Conservation (phyloP, 805 yeast genomes). For the Saccharomycopsis vini region DNA sequence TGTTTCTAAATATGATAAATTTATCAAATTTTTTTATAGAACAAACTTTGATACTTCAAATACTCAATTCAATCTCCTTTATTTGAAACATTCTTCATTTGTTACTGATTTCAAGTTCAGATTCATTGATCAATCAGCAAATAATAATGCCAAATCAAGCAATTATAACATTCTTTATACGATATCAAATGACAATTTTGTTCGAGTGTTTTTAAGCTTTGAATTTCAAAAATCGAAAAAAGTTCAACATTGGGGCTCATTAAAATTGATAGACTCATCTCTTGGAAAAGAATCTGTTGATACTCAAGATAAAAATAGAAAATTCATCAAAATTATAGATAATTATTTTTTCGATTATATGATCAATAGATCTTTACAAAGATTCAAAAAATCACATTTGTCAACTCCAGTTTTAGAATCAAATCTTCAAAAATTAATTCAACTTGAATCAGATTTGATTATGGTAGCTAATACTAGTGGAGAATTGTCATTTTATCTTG, state of each 20-base stretch:
- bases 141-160: conserved; percentile 41
- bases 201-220: conserved; percentile 64
- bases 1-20: conserved; percentile 50
- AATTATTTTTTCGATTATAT: conserved; percentile 28
- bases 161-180: conserved; percentile 55
- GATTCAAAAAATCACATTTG: conserved; percentile 6
- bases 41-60: conserved; percentile 56
- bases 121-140: conserved; percentile 9
- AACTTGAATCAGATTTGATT: conserved; percentile 33
- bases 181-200: conserved; percentile 43
- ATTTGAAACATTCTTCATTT: conserved; percentile 54
- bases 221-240: conserved; percentile 50
- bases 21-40: conserved; percentile 74
- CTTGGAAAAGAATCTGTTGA: neutral
- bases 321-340: conserved; percentile 34
- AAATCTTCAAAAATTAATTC: conserved; percentile 20
- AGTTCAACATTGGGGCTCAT: conserved; percentile 48
- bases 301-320: conserved; percentile 19
- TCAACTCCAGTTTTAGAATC: conserved; percentile 20
- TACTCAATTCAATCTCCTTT: conserved; percentile 57
- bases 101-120: conserved; percentile 37
- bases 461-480: conserved; percentile 36
- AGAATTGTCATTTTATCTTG: conserved; percentile 33
- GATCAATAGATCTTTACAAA: conserved; percentile 17
- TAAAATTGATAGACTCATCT: conserved; percentile 25